Percentiles rank a stretch among this genome's conserved stretches.
phyloP scores from a whole-genome alignment of 352 stramenopile species.

The Phytopythium litorale region DNA sequence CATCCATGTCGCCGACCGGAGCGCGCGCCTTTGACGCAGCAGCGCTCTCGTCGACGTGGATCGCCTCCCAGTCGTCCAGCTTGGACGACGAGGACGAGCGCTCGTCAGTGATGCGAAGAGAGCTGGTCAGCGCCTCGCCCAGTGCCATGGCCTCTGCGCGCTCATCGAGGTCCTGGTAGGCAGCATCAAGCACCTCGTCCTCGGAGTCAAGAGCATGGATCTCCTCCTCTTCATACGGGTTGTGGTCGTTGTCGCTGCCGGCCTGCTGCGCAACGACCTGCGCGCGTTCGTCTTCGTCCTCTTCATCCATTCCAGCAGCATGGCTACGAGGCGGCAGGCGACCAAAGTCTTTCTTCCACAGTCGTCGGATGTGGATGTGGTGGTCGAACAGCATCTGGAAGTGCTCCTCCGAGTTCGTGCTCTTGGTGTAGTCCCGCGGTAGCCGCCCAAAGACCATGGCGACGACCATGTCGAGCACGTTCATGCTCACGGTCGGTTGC shows the following conservation, averaged over 20 bases:
- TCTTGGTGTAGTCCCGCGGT: constrained; percentile 52
- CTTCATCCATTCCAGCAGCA: constrained; percentile 4
- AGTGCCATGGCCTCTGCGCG: constrained; percentile 14
- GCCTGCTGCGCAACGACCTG: background rate
- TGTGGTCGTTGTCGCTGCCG: constrained; percentile 3
- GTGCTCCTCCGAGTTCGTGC: constrained; percentile 57
- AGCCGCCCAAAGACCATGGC: constrained; percentile 84
- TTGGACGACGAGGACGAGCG: constrained; percentile 9
- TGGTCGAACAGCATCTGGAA: constrained; percentile 74
- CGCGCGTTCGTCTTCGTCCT: constrained; percentile 7
- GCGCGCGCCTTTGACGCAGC: constrained; percentile 4
- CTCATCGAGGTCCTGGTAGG: constrained; percentile 12
- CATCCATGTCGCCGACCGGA: constrained; percentile 20
- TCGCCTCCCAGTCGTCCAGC: constrained; percentile 30
- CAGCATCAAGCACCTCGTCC: constrained; percentile 2
- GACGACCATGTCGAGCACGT: constrained; percentile 85
- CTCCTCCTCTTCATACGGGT: constrained; percentile 11
- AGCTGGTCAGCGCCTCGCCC: constrained; percentile 11
- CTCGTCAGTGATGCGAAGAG: constrained; percentile 13
- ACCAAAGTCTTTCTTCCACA: constrained; percentile 86
- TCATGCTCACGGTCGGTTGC: constrained; percentile 38
- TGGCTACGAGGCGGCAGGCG: constrained; percentile 44
- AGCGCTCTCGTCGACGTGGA: constrained; percentile 8
- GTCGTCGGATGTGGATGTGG: constrained; percentile 70
- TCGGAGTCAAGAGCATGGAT: constrained; percentile 6